Base-by-base conservation (phyloP, 1,139 yeast species). In the Hyphopichia pseudoburtonii region DNA sequence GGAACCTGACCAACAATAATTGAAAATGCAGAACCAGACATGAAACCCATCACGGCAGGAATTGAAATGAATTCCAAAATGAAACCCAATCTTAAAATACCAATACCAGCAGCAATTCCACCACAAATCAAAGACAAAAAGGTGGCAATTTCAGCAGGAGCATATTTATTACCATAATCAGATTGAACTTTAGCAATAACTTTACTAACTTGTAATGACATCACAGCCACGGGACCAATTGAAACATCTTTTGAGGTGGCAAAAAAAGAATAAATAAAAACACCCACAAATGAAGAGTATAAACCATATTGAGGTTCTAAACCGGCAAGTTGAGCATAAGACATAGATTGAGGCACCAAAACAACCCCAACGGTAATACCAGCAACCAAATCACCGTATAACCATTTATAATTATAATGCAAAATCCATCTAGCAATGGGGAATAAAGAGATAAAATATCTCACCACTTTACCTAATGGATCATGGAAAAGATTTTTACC, bases 181-280 rank as follows among this genome's bases (percentile, higher is more conserved):
- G 37, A 49, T 43, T 78, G 77, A 10, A 89, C 94, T 37, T 72
- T 70, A 23, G 78, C 76, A 39, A 89, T 74, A 35, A 87, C 90
- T 57, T 84, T 86, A 33, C 90, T 80, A 22, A 87, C 89, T 59
- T 89, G 90, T 47, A 81, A 61, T 11, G 96, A 86, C 96, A 90
- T 89, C 43, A 90, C 97, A 2, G 97, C 97, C 28, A 90, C 97
- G 5, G 97, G 97, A 23, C 97, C 97, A 52, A 90, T 89, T 44
- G 94, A 85, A 32, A 90, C 96, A 70, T 90, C 97, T 63, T 89
- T 90, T 15, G 95, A 86, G 14, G 97, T 90, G 12, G 97, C 97
- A 60, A 90, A 90, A 52, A 89, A 77, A 34, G 95, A 83, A 60
- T 90, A 90, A 39, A 86, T 78, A 57, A 88, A 78, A 14, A 89